A percentile compares a stretch with the other conserved stretches of the same genome.
Evolutionary conservation across 441 rosid genomes (phyloP).

Genomic region (Adansonia madagascariensis): DNA sequence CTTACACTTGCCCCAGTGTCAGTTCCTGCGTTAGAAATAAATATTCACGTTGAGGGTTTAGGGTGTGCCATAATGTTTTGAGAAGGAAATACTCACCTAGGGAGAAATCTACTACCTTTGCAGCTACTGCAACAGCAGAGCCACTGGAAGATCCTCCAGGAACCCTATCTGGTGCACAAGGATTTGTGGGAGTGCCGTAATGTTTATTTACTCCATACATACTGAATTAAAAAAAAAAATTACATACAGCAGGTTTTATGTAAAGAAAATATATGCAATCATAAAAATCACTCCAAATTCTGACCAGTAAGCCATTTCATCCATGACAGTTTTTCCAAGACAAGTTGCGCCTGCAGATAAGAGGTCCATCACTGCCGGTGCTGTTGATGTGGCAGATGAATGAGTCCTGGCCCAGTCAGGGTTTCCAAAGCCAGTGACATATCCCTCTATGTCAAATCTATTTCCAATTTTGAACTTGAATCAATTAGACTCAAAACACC

Average conservation of each 20-base stretch:
- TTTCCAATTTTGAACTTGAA: constrained; percentile 19
- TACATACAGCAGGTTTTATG: background rate
- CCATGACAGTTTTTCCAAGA: constrained; percentile 76
- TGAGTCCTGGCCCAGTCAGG: constrained; percentile 96
- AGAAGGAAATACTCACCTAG: constrained; percentile 51
- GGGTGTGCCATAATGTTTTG: background rate
- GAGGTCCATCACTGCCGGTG: constrained; percentile 67
- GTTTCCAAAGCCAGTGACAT: constrained; percentile 85
- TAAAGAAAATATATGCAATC: background rate
- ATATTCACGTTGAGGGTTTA: constrained; percentile 10
- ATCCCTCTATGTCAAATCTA: constrained; percentile 86
- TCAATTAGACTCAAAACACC: background rate
- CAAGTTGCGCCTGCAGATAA: constrained; percentile 73
- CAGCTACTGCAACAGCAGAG: constrained; percentile 91
- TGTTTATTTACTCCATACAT: constrained; percentile 88
- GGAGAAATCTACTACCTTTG: constrained; percentile 83
- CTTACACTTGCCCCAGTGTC: constrained; percentile 94
- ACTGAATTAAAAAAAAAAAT: constrained; percentile 40
- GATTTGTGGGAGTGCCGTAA: constrained; percentile 88
- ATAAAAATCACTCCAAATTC: constrained; percentile 15
- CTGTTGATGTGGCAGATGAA: constrained; percentile 66
- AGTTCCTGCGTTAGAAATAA: constrained; percentile 50
- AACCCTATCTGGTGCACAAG: constrained; percentile 68
- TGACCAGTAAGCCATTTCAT: constrained; percentile 96
- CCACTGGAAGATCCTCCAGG: constrained; percentile 99